These are phyloP conservation scores for Cyphellophora europaea DNA, from an alignment of 2,329 filamentous ascomycete genomes.

Conservation along the genomic window DNA sequence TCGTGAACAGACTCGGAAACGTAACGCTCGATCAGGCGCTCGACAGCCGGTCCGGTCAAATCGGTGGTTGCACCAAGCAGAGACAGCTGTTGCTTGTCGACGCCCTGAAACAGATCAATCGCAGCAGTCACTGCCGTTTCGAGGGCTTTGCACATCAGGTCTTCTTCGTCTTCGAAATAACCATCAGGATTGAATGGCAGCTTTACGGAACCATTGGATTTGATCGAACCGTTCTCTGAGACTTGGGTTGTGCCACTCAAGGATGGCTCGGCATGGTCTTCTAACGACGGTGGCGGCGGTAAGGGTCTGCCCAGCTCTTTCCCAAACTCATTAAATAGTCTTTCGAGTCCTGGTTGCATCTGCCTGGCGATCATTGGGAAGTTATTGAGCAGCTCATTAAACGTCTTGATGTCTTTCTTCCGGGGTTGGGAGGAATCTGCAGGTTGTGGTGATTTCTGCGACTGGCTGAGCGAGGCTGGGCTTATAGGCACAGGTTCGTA, in stretches of 20 bases:
- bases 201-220: conserved; percentile 29
- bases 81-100: conserved; percentile 92
- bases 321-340: conserved; percentile 80
- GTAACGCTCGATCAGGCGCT: conserved; percentile 90
- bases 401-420: conserved; percentile 87
- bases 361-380: conserved; percentile 95
- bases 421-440: conserved; percentile 36
- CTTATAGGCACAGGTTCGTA: conserved; percentile 57
- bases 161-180: conserved; percentile 82
- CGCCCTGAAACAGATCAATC: conserved; percentile 89
- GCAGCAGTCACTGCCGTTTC: conserved; percentile 88
- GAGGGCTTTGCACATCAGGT: conserved; percentile 75
- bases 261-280: conserved; percentile 1
- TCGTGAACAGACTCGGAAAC: conserved; percentile 89
- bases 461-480: conserved; percentile 15
- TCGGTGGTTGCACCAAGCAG: conserved; percentile 87
- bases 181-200: conserved; percentile 51
- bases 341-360: conserved; percentile 87
- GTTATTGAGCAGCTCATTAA: conserved; percentile 78
- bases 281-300: conserved; percentile 54
- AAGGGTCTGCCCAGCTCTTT: conserved; percentile 76
- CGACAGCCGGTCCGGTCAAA: conserved; percentile 81
- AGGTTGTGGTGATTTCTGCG: conserved; percentile 14
- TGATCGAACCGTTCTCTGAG: conserved; percentile 19
- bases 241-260: conserved; percentile 17